phyloP scores from a whole-genome alignment of 345 rosid genomes.

The Syzygium oleosum region DNA sequence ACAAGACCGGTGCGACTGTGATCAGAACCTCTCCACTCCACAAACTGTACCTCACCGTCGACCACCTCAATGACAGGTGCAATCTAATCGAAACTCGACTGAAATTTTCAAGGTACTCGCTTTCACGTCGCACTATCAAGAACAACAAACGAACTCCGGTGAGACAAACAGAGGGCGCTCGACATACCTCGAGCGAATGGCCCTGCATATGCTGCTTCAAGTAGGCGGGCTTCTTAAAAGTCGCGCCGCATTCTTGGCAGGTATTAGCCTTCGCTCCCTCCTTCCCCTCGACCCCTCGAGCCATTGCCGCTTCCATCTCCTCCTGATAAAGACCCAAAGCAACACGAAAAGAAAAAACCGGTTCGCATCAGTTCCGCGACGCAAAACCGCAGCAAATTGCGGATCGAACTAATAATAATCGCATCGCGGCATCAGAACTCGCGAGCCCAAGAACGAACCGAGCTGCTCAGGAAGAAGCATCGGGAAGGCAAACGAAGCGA shows the following conservation, averaged over 20 bases:
- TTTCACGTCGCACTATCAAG: background rate
- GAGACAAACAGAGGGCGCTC: background rate
- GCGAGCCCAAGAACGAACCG: background rate
- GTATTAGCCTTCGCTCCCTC: slow-evolving; percentile 17
- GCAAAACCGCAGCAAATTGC: background rate
- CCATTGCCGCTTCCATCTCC: slow-evolving; percentile 18
- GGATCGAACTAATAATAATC: background rate
- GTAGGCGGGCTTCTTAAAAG: slow-evolving; percentile 74
- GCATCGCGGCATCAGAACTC: background rate
- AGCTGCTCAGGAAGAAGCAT: background rate
- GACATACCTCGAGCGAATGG: slow-evolving; percentile 66
- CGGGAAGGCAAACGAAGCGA: too few species aligned
- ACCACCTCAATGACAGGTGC: background rate
- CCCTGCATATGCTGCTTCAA: slow-evolving; percentile 79
- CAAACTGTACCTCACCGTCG: background rate
- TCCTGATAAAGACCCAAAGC: slow-evolving; percentile 14
- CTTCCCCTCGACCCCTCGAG: slow-evolving; percentile 1
- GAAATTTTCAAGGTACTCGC: background rate
- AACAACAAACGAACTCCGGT: background rate
- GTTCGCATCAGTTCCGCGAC: background rate
- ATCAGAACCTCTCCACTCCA: background rate
- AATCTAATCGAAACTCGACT: background rate
- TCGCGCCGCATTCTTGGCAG: slow-evolving; percentile 60
- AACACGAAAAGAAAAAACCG: background rate
- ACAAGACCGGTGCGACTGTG: background rate